Percentiles rank a stretch among this genome's conserved stretches.
phyloP scores from a whole-genome alignment of 75 land plant genomes.

The Isoetes taiwanensis region DNA sequence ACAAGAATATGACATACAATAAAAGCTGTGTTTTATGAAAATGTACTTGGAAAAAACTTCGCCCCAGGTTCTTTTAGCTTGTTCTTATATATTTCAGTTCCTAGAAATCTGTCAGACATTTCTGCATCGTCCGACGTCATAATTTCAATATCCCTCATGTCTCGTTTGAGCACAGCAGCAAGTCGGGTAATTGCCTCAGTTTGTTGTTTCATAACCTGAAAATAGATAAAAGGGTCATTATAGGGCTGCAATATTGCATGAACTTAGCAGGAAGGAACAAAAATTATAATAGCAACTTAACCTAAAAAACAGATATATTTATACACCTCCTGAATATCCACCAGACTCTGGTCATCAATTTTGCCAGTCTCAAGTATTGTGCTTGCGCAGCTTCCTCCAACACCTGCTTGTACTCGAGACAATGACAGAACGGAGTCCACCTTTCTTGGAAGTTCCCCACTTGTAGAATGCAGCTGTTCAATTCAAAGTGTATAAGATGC shows the following conservation, averaged over 20 bases:
- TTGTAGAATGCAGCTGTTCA: slow-evolving; percentile 78
- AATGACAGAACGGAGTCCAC: slow-evolving; percentile 61
- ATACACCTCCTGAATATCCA: slow-evolving; percentile 80
- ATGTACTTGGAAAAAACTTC: no score
- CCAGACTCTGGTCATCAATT: slow-evolving; percentile 76
- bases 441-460: slow-evolving; percentile 80
- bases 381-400: slow-evolving; percentile 23
- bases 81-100: no score
- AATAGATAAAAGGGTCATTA: background rate
- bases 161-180: slow-evolving; percentile 69
- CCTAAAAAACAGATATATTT: no score
- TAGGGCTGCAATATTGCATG: background rate
- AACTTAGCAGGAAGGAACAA: no score
- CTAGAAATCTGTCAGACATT: slow-evolving; percentile 23
- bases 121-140: slow-evolving; percentile 59
- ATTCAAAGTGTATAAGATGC: no score
- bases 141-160: slow-evolving; percentile 76
- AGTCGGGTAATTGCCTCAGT: slow-evolving; percentile 85
- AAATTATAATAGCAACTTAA: no score
- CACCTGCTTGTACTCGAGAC: slow-evolving; percentile 64
- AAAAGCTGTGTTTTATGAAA: no score
- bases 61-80: no score
- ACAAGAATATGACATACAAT: no score
- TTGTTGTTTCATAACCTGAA: slow-evolving; percentile 81
- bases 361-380: slow-evolving; percentile 56